phyloP scores from a whole-genome alignment of 2,329 filamentous ascomycete genomes.

The Magnaporthiopsis poae region DNA sequence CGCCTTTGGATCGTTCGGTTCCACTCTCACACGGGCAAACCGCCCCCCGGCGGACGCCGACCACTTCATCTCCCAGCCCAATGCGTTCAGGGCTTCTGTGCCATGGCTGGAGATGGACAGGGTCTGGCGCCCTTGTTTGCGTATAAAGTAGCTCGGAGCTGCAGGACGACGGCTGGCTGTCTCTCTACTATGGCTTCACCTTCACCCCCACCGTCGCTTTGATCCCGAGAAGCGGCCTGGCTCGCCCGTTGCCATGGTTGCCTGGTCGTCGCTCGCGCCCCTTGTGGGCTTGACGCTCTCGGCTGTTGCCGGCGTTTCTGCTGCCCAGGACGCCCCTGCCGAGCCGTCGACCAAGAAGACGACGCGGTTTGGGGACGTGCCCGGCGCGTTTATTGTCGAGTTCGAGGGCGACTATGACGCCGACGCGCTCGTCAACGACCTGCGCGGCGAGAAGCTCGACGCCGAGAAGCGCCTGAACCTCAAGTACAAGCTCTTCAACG shows the following conservation, averaged over 20 bases:
- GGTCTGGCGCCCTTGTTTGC: not conserved
- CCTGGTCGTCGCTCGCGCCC: constrained; percentile 3
- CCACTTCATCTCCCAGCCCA: not conserved
- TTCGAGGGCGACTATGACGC: constrained; percentile 12
- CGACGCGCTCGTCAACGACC: constrained; percentile 8
- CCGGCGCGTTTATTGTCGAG: constrained; percentile 16
- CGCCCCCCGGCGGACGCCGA: not conserved
- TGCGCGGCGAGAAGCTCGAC: not conserved
- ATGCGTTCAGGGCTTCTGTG: not conserved
- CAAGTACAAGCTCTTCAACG: constrained; percentile 16
- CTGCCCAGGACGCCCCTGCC: not conserved
- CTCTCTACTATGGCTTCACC: not conserved
- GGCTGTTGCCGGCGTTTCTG: not conserved
- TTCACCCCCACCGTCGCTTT: not conserved
- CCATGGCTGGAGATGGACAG: not conserved
- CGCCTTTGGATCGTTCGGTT: not conserved
- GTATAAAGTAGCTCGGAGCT: not conserved
- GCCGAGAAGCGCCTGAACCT: constrained; percentile 14
- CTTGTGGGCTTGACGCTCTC: constrained; percentile 5
- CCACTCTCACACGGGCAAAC: not conserved
- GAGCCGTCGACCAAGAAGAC: not conserved
- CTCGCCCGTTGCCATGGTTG: constrained; percentile 1
- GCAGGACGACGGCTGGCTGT: too few relatives aligned
- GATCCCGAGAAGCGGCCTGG: not conserved
- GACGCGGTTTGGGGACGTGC: not conserved